Evolutionary conservation across 306 rosid genomes (phyloP), one percentile per base, ranked within the genome.

Genomic region (Aeschynomene evenia): DNA sequence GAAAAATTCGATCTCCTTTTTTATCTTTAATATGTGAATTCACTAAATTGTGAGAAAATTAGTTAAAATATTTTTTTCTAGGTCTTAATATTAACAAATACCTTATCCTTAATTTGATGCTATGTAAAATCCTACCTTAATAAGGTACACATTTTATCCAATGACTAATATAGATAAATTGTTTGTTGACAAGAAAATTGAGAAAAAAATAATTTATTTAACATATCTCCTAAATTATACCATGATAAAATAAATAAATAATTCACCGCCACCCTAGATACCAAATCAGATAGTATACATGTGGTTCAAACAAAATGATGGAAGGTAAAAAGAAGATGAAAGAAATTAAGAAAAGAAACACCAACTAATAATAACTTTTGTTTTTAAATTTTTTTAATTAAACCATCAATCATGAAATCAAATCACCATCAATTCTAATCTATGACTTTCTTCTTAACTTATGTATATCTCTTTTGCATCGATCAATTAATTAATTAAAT

Each of bases 151-250:
- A n/a, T n/a, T n/a, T n/a, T n/a, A n/a, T n/a, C n/a, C n/a, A n/a
- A n/a, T n/a, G n/a, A n/a, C n/a, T n/a, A n/a, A n/a, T n/a, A n/a
- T n/a, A n/a, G n/a, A n/a, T n/a, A n/a, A n/a, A n/a, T n/a, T n/a
- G n/a, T n/a, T n/a, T n/a, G n/a, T n/a, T n/a, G n/a, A n/a, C n/a
- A n/a, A n/a, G n/a, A n/a, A n/a, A n/a, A n/a, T n/a, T n/a, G n/a
- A n/a, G n/a, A n/a, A n/a, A n/a, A n/a, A n/a, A n/a, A n/a, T n/a
- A n/a, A 34, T 34, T 34, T 34, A 34, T 3, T 34, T 34, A 40
- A 40, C 11, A 40, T 11, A n/a, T n/a, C n/a, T n/a, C 79, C 72
- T 40, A 11, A 68, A 21, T 62, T 40, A 22, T 31, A 58, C 71
- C 6, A 18, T 43, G 45, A 52, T 71, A n/a, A 23, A 28, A 28